Evolutionary conservation across 768 basidiomycete genomes (phyloP), one percentile per base, ranked within the genome.

Genomic region (Pisolithus sp.): DNA sequence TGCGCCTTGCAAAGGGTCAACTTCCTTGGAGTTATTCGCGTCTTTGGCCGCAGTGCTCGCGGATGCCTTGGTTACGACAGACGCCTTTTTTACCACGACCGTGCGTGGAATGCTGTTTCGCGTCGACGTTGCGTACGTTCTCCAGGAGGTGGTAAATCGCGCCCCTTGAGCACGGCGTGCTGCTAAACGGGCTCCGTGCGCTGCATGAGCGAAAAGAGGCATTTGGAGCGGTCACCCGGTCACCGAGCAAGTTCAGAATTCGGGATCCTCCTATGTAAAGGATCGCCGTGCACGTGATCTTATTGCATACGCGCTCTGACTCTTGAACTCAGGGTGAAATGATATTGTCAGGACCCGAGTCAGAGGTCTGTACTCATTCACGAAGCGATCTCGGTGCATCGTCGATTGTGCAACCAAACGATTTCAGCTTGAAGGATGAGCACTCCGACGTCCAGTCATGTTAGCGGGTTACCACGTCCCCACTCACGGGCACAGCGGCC

Each of bases 41-140:
- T 48, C 61, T 34, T 59, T 58, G 53, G 57, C 53, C 13, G 54
- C 57, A 17, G 72, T 67, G 48, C 67, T 75, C 13, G 67, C 67
- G 10, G 54, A 51, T 52, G 68, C 68, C 41, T 61, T 66, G 24
- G 63, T 52, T 15, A 62, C 53, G 18, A 57, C 60, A 2, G 64
- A 58, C 8, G 56, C 28, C 26, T 46, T 52, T 23, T 50, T 55
- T 39, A 59, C 54, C 39, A 54, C 46, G 8, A 59, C 49, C n/a
- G 63, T 26, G 10, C 63, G 68, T 39, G 61, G 53, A 17, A 61
- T 56, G 42, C 60, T 61, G 17, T 49, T 57, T 24, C 67, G 67
- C 46, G 66, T 59, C 36, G 65, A 24, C 2, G 53, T n/a, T 5
- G 57, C 58, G 30, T 68, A 67, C 0, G 54, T 46, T 52, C 55